These are phyloP conservation scores for Haberlea rhodopensis DNA, from an alignment of 257 asterid genomes.

Conservation along the genomic window DNA sequence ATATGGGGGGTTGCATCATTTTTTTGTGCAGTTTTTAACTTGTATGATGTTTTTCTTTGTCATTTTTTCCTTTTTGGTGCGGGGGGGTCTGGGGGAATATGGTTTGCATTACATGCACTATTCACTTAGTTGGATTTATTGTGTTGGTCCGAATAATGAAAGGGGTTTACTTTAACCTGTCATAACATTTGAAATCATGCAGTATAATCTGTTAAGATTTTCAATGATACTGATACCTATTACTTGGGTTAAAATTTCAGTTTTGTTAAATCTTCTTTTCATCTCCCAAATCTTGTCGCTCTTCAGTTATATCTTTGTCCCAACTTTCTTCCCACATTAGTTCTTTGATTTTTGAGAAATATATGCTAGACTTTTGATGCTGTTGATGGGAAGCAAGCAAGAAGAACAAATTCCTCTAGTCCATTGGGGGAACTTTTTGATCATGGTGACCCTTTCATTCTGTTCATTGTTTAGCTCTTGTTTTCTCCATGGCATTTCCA, in stretches of 20 bases:
- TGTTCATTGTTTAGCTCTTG: conserved; percentile 11
- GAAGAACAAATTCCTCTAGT: conserved; percentile 91
- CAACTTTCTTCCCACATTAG: conserved; percentile 8
- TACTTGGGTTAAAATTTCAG: not conserved
- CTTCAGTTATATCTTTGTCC: not conserved
- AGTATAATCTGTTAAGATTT: not conserved
- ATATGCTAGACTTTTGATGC: conserved; percentile 82
- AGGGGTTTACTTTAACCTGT: not conserved
- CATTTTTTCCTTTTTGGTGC: not conserved
- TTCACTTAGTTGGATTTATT: not conserved
- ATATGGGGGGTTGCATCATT: not conserved
- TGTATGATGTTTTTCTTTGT: not conserved
- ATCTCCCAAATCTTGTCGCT: not conserved
- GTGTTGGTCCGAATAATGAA: not conserved
- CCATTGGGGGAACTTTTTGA: conserved; percentile 96
- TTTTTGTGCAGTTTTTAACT: not conserved
- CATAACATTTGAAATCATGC: not conserved
- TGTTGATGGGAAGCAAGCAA: conserved; percentile 97
- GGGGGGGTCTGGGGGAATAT: not conserved
- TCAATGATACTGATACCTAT: not conserved
- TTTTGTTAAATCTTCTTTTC: not conserved
- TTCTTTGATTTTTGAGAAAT: conserved; percentile 26
- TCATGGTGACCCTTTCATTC: conserved; percentile 65
- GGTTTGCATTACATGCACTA: not conserved
- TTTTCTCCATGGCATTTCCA: conserved; percentile 16